Percentiles rank a stretch among this genome's conserved stretches.
Conservation (phyloP, 305 asterid genomes). For the Fraxinus xanthoxyloides region DNA sequence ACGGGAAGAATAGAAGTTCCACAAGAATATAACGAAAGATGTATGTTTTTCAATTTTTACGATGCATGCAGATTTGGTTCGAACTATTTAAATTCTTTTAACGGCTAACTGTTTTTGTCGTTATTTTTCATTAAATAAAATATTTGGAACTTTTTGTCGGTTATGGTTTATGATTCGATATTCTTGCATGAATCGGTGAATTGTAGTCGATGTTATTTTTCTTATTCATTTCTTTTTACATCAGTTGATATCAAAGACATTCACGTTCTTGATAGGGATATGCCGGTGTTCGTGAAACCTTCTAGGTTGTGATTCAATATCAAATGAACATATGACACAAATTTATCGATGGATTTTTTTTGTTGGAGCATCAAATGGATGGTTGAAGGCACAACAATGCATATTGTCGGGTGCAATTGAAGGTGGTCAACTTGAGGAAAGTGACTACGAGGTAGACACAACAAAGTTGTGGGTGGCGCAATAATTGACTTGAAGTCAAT, state of each 20-base stretch:
- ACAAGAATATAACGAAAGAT: not conserved
- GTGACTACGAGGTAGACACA: not conserved
- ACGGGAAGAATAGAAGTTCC: not conserved
- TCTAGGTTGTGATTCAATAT: not conserved
- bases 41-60: not conserved
- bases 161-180: not conserved
- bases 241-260: not conserved
- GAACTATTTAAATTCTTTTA: not conserved
- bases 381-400: not conserved
- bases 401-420: not conserved
- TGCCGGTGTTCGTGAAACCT: not conserved
- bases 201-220: not conserved
- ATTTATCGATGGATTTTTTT: not conserved
- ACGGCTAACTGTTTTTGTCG: not conserved
- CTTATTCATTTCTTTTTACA: not conserved
- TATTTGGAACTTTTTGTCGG: not conserved
- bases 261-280: not conserved
- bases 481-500: not conserved
- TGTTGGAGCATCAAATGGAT: not conserved
- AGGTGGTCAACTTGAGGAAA: not conserved
- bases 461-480: not conserved
- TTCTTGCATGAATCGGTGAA: not conserved
- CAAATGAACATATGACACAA: not conserved
- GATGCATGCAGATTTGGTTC: not conserved
- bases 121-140: not conserved